phyloP scores from a whole-genome alignment of 768 basidiomycete species.

The Psilocybe tampanensis region DNA sequence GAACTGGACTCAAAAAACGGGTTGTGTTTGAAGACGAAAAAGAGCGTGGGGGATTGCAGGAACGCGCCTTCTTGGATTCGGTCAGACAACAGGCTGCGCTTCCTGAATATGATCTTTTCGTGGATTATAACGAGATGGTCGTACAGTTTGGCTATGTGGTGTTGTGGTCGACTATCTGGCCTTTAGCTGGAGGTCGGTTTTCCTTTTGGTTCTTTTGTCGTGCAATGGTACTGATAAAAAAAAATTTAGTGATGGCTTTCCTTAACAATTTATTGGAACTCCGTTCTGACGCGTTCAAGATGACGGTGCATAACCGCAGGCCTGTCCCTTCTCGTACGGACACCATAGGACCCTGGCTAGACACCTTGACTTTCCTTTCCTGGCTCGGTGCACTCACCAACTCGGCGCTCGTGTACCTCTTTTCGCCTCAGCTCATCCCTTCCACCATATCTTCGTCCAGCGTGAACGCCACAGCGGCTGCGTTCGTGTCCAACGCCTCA shows the following conservation, averaged over 20 bases:
- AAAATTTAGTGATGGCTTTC: slow-evolving; percentile 66
- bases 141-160: slow-evolving; percentile 93
- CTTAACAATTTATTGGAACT: slow-evolving; percentile 93
- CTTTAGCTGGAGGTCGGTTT: slow-evolving; percentile 73
- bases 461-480: background rate
- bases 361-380: slow-evolving; percentile 82
- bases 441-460: background rate
- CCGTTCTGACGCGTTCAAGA: slow-evolving; percentile 94
- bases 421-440: slow-evolving; percentile 21
- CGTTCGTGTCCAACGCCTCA: slow-evolving; percentile 2
- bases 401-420: slow-evolving; percentile 68
- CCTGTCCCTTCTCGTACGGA: slow-evolving; percentile 89
- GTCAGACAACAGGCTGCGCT: slow-evolving; percentile 78
- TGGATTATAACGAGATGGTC: slow-evolving; percentile 96
- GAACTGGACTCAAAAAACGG: slow-evolving; percentile 54
- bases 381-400: slow-evolving; percentile 92
- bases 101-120: slow-evolving; percentile 80
- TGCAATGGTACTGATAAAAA: background rate
- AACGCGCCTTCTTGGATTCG: slow-evolving; percentile 77
- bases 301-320: slow-evolving; percentile 80
- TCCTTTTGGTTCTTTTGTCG: background rate
- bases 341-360: slow-evolving; percentile 94
- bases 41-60: slow-evolving; percentile 58
- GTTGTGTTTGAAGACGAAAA: slow-evolving; percentile 75
- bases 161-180: slow-evolving; percentile 95